phyloP scores from a whole-genome alignment of 2,329 filamentous ascomycete genomes.

The Hypoxylon sp. region DNA sequence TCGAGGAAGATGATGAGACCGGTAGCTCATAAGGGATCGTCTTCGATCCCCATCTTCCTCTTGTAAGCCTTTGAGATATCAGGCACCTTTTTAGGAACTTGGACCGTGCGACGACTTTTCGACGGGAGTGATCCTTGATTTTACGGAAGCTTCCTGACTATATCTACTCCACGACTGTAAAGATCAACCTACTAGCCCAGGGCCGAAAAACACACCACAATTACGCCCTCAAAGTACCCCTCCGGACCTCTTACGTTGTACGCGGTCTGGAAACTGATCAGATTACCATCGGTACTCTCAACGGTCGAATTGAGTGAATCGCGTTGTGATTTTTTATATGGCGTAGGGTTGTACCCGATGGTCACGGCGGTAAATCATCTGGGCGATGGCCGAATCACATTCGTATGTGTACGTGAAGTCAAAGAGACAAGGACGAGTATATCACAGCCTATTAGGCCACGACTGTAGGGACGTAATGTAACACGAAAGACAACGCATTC shows the following conservation, averaged over 20 bases:
- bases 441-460: background rate
- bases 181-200: background rate
- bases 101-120: no score
- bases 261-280: background rate
- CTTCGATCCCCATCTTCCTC: background rate
- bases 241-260: background rate
- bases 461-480: background rate
- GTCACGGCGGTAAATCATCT: background rate
- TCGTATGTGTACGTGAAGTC: background rate
- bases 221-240: background rate
- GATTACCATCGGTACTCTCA: background rate
- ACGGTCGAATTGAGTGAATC: background rate
- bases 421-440: background rate
- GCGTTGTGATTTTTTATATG: background rate
- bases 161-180: background rate
- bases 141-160: background rate
- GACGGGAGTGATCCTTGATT: no score
- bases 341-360: background rate
- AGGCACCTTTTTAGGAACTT: no score
- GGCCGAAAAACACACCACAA: background rate
- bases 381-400: background rate
- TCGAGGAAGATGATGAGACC: constrained; percentile 33
- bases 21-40: constrained; percentile 19
- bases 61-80: no score
- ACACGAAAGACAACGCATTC: background rate